These are phyloP conservation scores for Epichloe brachyelytri DNA, from an alignment of 2,329 filamentous ascomycete genomes.

Conservation along the genomic window DNA sequence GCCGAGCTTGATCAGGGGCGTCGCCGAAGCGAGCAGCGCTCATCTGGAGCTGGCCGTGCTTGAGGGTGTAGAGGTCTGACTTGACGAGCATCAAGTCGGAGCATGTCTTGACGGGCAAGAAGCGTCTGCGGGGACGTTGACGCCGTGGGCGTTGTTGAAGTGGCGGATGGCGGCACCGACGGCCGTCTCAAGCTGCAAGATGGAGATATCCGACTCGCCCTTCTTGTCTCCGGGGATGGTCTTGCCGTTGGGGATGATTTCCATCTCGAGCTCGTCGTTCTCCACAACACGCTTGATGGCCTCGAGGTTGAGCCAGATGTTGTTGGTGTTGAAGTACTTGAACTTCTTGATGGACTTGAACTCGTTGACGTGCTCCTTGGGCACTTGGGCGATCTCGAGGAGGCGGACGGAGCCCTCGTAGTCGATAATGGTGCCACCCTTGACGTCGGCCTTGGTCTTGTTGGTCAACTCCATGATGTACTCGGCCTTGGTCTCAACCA, in stretches of 20 bases:
- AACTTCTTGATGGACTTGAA: slow-evolving; percentile 99
- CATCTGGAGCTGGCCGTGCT: slow-evolving; percentile 96
- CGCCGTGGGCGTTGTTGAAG: slow-evolving; percentile 96
- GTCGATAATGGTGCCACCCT: slow-evolving; percentile 99
- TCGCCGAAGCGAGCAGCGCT: slow-evolving; percentile 94
- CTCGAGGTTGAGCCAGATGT: slow-evolving; percentile 98
- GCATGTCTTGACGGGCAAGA: slow-evolving; percentile 99
- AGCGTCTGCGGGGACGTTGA: slow-evolving; percentile 94
- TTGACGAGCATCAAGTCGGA: slow-evolving; percentile 99
- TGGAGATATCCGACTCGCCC: slow-evolving; percentile 95
- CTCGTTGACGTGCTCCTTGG: slow-evolving; percentile 99
- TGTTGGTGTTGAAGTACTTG: slow-evolving; percentile 99
- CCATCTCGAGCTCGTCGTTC: slow-evolving; percentile 96
- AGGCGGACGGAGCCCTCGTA: slow-evolving; percentile 95
- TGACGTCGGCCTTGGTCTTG: slow-evolving; percentile 99
- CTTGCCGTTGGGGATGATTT: slow-evolving; percentile 99
- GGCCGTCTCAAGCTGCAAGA: slow-evolving; percentile 96
- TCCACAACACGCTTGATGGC: slow-evolving; percentile 98
- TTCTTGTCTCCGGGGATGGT: slow-evolving; percentile 98
- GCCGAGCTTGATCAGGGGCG: slow-evolving; percentile 92
- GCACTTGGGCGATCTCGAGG: slow-evolving; percentile 96
- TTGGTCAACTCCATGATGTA: slow-evolving; percentile 99
- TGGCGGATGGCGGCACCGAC: slow-evolving; percentile 97
- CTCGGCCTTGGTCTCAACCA: slow-evolving; percentile 93
- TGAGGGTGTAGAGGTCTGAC: slow-evolving; percentile 95